Conservation (phyloP, 1,284 basidiomycete species). For the Cryptococcus sp. region DNA sequence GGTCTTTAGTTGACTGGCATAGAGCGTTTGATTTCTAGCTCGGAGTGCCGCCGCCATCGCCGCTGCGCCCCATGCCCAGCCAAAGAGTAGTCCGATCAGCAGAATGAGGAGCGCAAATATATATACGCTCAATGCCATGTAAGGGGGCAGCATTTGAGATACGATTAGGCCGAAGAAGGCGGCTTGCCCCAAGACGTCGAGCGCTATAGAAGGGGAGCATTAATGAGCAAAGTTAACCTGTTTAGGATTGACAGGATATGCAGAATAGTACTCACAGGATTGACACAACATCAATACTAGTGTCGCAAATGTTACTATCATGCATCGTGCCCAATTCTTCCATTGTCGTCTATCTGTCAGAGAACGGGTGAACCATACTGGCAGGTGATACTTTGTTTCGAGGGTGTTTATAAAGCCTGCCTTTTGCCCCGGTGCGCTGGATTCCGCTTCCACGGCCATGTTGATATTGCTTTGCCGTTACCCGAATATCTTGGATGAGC, state of each 20-base stretch:
- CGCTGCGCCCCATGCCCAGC: constrained; percentile 74
- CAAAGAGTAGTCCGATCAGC: constrained; percentile 63
- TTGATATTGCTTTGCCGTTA: neutral
- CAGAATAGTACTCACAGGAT: constrained; percentile 22
- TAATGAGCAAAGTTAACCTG: neutral
- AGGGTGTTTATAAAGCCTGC: constrained; percentile 3
- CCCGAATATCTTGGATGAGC: too few species aligned
- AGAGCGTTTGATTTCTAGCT: constrained; percentile 60
- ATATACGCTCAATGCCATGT: constrained; percentile 44
- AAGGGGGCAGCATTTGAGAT: constrained; percentile 46
- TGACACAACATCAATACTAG: constrained; percentile 40
- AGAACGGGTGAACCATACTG: constrained; percentile 27
- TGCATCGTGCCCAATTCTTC: constrained; percentile 46
- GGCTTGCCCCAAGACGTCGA: constrained; percentile 34
- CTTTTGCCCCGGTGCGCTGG: neutral
- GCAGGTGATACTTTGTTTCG: constrained; percentile 24
- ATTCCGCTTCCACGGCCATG: neutral
- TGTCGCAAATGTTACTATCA: constrained; percentile 38
- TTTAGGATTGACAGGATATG: neutral
- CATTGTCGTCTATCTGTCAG: constrained; percentile 36
- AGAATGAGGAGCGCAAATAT: constrained; percentile 57
- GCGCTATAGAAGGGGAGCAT: constrained; percentile 15
- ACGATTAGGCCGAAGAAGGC: constrained; percentile 45
- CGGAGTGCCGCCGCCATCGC: constrained; percentile 67
- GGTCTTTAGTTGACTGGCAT: constrained; percentile 57